Conservation (phyloP, 352 stramenopile genomes). For the Aphanomyces invadans region DNA sequence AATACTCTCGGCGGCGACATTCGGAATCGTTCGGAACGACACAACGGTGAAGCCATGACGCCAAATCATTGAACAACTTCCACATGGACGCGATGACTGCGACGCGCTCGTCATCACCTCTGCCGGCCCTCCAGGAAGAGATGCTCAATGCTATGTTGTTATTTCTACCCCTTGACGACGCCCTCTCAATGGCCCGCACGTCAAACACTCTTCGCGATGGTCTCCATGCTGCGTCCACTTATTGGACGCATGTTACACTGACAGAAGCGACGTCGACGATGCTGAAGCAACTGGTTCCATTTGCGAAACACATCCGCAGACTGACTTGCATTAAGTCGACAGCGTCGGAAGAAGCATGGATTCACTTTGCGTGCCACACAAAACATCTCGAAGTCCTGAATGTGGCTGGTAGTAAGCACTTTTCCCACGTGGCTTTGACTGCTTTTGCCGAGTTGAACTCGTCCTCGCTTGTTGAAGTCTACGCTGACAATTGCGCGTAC, state of each 20-base stretch:
- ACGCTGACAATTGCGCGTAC: conserved; percentile 21
- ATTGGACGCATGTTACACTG: conserved; percentile 10
- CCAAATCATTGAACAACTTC: background rate
- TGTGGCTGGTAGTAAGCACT: conserved; percentile 20
- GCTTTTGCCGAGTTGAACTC: background rate
- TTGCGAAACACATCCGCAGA: conserved; percentile 4
- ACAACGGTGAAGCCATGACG: background rate
- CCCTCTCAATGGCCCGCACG: background rate
- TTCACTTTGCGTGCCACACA: conserved; percentile 12
- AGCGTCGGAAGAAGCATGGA: conserved; percentile 20
- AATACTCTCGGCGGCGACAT: too few species aligned
- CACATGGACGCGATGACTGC: background rate
- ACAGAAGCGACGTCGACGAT: background rate
- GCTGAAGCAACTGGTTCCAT: background rate
- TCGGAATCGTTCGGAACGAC: too few species aligned
- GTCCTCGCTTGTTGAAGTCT: background rate
- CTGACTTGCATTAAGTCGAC: conserved; percentile 10
- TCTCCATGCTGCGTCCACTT: background rate
- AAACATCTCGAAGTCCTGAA: conserved; percentile 5
- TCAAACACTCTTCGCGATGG: background rate
- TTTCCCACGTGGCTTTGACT: conserved; percentile 6
- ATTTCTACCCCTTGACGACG: conserved; percentile 15
- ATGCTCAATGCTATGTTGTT: background rate
- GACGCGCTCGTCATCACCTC: background rate
- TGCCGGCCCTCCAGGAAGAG: conserved; percentile 8